Conservation (phyloP, 2,329 filamentous ascomycete species). For the Colletotrichum sp. region DNA sequence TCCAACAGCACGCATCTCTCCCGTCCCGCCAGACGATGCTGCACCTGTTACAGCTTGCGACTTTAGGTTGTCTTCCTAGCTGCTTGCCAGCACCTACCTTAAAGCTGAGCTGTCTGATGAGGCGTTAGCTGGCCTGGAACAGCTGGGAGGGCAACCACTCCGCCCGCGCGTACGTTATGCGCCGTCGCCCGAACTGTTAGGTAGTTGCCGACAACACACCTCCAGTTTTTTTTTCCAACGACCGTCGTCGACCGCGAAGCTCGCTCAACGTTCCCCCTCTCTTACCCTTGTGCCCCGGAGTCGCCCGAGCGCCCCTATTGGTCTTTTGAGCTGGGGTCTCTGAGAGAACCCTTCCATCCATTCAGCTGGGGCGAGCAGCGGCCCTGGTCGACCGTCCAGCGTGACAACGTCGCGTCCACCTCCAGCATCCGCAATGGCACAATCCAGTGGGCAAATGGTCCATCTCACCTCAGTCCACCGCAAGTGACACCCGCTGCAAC, state of each 20-base stretch:
- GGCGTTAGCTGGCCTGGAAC: background rate
- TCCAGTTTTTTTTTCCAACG: background rate
- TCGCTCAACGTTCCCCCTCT: background rate
- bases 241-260: background rate
- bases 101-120: background rate
- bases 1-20: background rate
- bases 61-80: background rate
- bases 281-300: constrained; percentile 5
- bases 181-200: background rate
- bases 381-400: background rate
- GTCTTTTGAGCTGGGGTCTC: background rate
- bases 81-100: background rate
- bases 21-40: background rate
- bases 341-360: background rate
- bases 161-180: background rate
- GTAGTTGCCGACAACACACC: background rate
- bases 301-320: background rate
- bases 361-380: background rate
- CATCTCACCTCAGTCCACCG: background rate
- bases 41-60: background rate
- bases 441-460: background rate
- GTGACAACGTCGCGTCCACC: background rate
- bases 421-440: background rate
- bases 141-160: background rate
- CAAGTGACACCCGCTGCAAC: constrained; percentile 9